These are phyloP conservation scores for Nakazawaea peltata DNA, from an alignment of 805 yeast genomes.

Conservation along the genomic window DNA sequence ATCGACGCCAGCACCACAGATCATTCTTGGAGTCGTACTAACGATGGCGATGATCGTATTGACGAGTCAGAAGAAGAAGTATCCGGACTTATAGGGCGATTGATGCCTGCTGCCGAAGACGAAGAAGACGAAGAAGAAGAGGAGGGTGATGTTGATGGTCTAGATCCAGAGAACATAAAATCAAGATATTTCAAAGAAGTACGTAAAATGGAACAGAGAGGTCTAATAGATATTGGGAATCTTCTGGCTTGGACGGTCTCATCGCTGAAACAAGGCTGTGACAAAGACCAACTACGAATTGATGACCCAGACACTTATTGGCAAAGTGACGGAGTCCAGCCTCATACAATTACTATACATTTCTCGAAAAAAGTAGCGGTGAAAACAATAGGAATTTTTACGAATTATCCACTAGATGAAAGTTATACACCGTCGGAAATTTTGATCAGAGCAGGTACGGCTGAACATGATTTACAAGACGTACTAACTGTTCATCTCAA, in stretches of 20 bases:
- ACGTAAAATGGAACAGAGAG: conserved; percentile 45
- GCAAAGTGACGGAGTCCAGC: conserved; percentile 94
- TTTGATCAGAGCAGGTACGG: conserved; percentile 63
- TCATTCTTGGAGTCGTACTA: too few relatives aligned
- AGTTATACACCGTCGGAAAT: conserved; percentile 84
- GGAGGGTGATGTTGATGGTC: conserved; percentile 11
- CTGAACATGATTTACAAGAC: conserved; percentile 67
- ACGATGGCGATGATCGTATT: background rate
- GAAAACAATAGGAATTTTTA: conserved; percentile 60
- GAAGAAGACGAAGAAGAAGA: background rate
- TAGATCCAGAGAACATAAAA: conserved; percentile 7
- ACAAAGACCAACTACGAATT: conserved; percentile 63
- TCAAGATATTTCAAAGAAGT: conserved; percentile 29
- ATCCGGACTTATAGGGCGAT: background rate
- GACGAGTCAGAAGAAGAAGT: background rate
- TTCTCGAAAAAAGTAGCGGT: conserved; percentile 72
- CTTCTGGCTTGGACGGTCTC: conserved; percentile 83
- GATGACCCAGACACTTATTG: conserved; percentile 70
- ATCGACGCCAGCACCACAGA: too few relatives aligned
- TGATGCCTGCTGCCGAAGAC: background rate
- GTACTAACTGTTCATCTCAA: conserved; percentile 51
- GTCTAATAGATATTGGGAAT: conserved; percentile 68
- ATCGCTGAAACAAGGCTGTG: conserved; percentile 64
- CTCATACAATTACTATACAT: conserved; percentile 73
- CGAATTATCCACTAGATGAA: conserved; percentile 71